Base-by-base conservation (phyloP, 2,329 filamentous ascomycete species). In the Rosellinia necatrix region DNA sequence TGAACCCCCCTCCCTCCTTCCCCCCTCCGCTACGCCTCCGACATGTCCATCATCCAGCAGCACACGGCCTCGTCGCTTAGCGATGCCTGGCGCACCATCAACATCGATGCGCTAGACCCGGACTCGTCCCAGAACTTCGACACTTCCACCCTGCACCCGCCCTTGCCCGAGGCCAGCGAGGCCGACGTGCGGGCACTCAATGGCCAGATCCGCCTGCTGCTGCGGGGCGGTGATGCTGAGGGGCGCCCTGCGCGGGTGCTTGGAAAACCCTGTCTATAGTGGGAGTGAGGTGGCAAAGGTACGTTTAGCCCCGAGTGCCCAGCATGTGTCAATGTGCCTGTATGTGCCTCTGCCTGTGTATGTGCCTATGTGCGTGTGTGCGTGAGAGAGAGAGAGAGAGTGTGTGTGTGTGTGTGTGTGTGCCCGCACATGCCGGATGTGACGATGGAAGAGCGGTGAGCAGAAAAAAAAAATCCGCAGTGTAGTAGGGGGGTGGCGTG, bases 81-180 rank as follows among this genome's bases (percentile, higher is more conserved):
- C 74, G 85, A 88, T 65, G 81, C 83, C 70, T 88, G 85, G 85
- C 90, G 92, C 74, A 96, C 91, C 64, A 94, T 97, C 81, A 91
- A 97, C 82, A 89, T 97, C 74, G 92, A 97, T 73, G 87, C 88
- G 66, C 83, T 96, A 68, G 90, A 94, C 74, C 91, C 92, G 57
- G 92, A 97, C 75, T 94, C 91, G 67, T 85, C 90, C 64, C 78
- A 85, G 75, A 97, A 97, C 83, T 97, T 97, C 78, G 90, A 96
- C 76, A 86, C 90, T 61, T 84, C 88, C 57, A 91, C 91, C 15
- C 85, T 97, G 66, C 87, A 89, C 64, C 91, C 92, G 30, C 83
- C 89, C 38, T 86, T 86, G 58, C 81, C 89, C 64, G 87, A 92
- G 65, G 83, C 90, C 59, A 86, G 83, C 66, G 89, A 93, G 67